Evolutionary conservation across 441 rosid genomes (phyloP).

Genomic region (Adansonia madagascariensis): DNA sequence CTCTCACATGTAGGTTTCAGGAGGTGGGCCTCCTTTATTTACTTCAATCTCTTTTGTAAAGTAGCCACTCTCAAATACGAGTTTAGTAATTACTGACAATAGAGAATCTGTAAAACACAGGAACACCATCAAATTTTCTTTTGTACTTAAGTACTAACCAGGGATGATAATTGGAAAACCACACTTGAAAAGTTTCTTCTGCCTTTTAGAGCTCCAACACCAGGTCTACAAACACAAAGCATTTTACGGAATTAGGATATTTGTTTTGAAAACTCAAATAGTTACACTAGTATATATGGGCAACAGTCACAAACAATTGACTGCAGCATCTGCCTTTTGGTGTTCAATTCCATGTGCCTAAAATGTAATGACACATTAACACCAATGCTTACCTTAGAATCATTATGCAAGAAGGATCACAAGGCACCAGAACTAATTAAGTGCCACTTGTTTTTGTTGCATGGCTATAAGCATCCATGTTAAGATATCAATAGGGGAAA

Average conservation of each 20-base stretch:
- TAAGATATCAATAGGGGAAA: background rate
- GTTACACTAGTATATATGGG: background rate
- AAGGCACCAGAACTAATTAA: background rate
- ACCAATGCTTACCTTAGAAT: background rate
- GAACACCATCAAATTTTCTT: background rate
- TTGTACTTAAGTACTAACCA: background rate
- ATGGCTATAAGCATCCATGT: background rate
- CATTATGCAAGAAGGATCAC: background rate
- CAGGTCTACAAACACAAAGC: constrained; percentile 49
- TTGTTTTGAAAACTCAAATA: background rate
- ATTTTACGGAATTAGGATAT: background rate
- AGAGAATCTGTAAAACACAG: constrained; percentile 29
- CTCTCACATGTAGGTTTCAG: constrained; percentile 31
- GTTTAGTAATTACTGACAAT: constrained; percentile 20
- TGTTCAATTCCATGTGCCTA: background rate
- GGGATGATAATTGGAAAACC: constrained; percentile 5
- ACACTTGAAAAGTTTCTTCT: constrained; percentile 28
- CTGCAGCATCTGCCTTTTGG: constrained; percentile 5
- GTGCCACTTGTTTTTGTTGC: background rate
- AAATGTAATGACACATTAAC: background rate
- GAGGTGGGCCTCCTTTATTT: constrained; percentile 37
- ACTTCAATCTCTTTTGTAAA: constrained; percentile 27
- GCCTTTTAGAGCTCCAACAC: constrained; percentile 71
- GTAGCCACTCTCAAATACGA: constrained; percentile 35
- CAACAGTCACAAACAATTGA: background rate